Evolutionary conservation across 441 rosid species (phyloP).

Genomic region (Kokia cookei): DNA sequence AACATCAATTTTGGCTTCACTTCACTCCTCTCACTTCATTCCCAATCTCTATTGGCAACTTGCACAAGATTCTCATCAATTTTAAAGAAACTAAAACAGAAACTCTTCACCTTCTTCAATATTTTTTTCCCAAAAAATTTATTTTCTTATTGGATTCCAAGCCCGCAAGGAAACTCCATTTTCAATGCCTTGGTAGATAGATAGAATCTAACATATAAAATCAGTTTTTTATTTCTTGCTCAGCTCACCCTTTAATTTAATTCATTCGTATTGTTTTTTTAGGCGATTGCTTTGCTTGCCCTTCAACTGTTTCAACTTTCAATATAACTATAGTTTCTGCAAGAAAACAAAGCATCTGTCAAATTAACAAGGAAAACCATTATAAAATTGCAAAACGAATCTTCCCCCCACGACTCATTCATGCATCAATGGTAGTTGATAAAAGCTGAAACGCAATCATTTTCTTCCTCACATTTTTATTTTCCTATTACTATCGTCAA

Average conservation of each 20-base stretch:
- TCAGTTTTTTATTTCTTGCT: background rate
- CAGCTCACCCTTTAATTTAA: too few species aligned
- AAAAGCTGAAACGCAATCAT: conserved; percentile 15
- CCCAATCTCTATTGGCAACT: too few species aligned
- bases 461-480: background rate
- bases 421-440: conserved; percentile 1
- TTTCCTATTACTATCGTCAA: background rate
- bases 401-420: conserved; percentile 20
- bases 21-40: too few species aligned
- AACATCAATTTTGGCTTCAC: too few species aligned
- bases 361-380: too few species aligned
- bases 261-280: too few species aligned
- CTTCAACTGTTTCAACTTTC: too few species aligned
- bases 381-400: background rate
- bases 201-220: background rate
- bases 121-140: background rate
- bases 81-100: too few species aligned
- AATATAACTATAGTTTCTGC: too few species aligned
- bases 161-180: background rate
- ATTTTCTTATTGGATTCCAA: background rate
- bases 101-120: too few species aligned
- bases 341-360: conserved; percentile 8
- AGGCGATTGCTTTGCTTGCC: too few species aligned
- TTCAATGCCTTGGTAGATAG: background rate
- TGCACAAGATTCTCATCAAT: too few species aligned